Conservation (phyloP, 1,284 basidiomycete species). For the Leccinum fallax region DNA sequence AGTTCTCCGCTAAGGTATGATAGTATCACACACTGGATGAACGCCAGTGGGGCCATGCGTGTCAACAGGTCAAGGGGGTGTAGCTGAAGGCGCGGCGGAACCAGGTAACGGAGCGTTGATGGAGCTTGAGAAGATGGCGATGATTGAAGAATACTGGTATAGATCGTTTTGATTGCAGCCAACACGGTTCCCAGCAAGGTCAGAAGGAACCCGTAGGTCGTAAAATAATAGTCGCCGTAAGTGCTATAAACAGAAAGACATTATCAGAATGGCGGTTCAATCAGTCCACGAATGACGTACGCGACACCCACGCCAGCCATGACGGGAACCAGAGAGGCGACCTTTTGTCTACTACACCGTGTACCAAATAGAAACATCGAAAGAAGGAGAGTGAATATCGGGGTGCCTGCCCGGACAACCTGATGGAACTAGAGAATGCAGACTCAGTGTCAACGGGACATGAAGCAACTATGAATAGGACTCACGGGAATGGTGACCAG, state of each 20-base stretch:
- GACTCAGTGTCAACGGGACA: not conserved
- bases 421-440: constrained; percentile 77
- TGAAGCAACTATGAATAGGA: constrained; percentile 19
- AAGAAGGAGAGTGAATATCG: constrained; percentile 85
- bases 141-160: constrained; percentile 80
- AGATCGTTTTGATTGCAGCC: constrained; percentile 89
- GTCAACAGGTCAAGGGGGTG: constrained; percentile 87
- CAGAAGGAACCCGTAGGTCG: constrained; percentile 76
- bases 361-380: constrained; percentile 60
- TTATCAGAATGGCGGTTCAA: not conserved
- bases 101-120: constrained; percentile 29
- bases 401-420: constrained; percentile 90
- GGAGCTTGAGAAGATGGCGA: constrained; percentile 27
- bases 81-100: constrained; percentile 54
- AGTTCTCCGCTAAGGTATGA: constrained; percentile 83
- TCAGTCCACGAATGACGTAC: constrained; percentile 51
- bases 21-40: constrained; percentile 80
- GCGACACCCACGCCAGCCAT: constrained; percentile 91
- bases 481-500: constrained; percentile 89
- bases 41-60: constrained; percentile 86
- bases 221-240: constrained; percentile 91
- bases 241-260: constrained; percentile 51
- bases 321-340: constrained; percentile 83
- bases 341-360: constrained; percentile 56
- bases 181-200: constrained; percentile 88